Conservation (phyloP, 345 rosid species). For the Clausena lansium region DNA sequence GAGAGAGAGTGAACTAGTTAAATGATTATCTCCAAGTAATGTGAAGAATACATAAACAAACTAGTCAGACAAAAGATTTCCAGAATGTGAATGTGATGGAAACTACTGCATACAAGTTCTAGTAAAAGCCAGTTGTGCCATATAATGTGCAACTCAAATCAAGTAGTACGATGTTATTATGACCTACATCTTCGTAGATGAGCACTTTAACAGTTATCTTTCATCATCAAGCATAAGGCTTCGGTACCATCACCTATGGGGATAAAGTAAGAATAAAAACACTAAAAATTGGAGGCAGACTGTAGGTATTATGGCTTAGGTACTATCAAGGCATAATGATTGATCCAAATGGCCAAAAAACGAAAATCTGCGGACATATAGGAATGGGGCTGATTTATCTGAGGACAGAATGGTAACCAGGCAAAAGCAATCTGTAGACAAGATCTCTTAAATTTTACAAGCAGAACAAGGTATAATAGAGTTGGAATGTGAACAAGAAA, state of each 20-base stretch:
- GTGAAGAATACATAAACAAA: not conserved
- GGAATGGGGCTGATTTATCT: not conserved
- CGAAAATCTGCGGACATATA: not conserved
- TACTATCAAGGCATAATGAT: not conserved
- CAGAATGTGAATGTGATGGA: not conserved
- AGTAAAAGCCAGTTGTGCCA: not conserved
- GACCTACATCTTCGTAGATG: not conserved
- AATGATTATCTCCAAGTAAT: not conserved
- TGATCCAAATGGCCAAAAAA: not conserved
- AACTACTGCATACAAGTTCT: too few species aligned
- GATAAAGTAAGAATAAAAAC: not conserved
- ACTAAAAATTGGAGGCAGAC: too few species aligned
- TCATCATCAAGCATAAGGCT: not conserved
- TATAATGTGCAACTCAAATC: not conserved
- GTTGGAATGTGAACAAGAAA: not conserved
- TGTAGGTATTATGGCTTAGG: too few species aligned
- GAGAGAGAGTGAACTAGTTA: not conserved
- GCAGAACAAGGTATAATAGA: not conserved
- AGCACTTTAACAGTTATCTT: not conserved
- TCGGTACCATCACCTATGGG: not conserved
- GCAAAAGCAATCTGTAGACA: not conserved
- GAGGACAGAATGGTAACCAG: not conserved
- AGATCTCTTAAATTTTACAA: not conserved
- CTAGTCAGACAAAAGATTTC: not conserved
- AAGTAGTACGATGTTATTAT: not conserved